Evolutionary conservation across 2,329 filamentous ascomycete genomes (phyloP).

Genomic region (Colletotrichum liriopes): DNA sequence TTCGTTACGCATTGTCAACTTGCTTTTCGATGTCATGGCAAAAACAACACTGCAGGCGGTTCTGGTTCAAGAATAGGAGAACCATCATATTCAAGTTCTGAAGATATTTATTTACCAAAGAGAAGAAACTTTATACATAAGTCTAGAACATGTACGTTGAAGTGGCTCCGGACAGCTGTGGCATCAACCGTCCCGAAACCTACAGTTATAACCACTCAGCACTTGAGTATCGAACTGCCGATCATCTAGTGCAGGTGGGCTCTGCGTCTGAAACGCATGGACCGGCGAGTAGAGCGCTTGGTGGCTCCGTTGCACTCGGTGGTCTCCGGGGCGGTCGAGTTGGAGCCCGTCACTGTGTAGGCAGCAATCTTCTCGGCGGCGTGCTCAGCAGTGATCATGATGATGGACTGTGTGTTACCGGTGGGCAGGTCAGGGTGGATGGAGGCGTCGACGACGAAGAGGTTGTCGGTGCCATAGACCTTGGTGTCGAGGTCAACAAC

Average conservation of each 20-base stretch:
- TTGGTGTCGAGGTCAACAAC: slow-evolving; percentile 72
- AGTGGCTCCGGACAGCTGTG: neutral
- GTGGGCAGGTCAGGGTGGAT: slow-evolving; percentile 68
- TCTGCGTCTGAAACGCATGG: slow-evolving; percentile 36
- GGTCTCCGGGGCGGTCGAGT: slow-evolving; percentile 20
- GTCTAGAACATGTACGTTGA: slow-evolving; percentile 29
- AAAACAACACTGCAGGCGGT: too few species aligned
- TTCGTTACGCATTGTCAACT: too few species aligned
- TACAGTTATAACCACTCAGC: slow-evolving; percentile 15
- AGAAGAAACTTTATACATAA: slow-evolving; percentile 35
- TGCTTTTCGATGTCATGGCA: too few species aligned
- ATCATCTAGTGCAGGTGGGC: slow-evolving; percentile 16
- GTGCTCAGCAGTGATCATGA: slow-evolving; percentile 43
- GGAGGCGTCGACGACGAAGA: slow-evolving; percentile 74
- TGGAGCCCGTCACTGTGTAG: slow-evolving; percentile 25
- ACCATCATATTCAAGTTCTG: too few species aligned
- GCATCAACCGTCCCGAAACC: neutral
- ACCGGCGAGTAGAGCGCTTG: slow-evolving; percentile 20
- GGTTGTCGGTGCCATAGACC: slow-evolving; percentile 73
- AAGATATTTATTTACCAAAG: slow-evolving; percentile 30
- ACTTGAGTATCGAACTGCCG: slow-evolving; percentile 3
- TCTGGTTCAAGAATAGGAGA: neutral
- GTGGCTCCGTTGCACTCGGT: neutral
- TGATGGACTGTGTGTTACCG: slow-evolving; percentile 44
- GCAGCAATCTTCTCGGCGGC: slow-evolving; percentile 43